Conservation (phyloP, 495 filamentous ascomycete species). For the Trichocladium antarcticum region DNA sequence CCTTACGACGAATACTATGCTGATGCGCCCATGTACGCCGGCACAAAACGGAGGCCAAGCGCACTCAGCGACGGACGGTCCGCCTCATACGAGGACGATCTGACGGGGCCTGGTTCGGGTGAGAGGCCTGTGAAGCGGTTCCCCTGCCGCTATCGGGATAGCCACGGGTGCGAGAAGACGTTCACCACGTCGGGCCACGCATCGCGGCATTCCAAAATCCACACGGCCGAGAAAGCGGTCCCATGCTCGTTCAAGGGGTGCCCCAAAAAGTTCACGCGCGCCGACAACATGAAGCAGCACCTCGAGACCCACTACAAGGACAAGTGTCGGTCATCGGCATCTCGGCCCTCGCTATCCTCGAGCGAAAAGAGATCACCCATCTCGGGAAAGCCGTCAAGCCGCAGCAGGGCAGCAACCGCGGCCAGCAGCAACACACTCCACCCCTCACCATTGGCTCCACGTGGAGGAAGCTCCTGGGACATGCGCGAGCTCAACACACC, state of each 20-base stretch:
- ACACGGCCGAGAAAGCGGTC: conserved; percentile 91
- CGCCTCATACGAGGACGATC: conserved; percentile 26
- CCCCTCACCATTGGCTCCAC: no score
- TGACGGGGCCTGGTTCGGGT: conserved; percentile 26
- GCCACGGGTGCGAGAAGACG: conserved; percentile 61
- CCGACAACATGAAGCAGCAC: conserved; percentile 99
- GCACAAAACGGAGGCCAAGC: conserved; percentile 24
- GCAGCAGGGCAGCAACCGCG: conserved; percentile 10
- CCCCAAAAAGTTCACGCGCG: conserved; percentile 86
- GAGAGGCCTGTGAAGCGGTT: conserved; percentile 47
- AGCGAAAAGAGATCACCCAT: conserved; percentile 25
- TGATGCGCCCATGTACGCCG: conserved; percentile 20
- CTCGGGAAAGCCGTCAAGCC: conserved; percentile 25
- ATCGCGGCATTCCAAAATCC: conserved; percentile 92
- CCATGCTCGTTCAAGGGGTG: conserved; percentile 66
- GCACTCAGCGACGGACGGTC: conserved; percentile 20
- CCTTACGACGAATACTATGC: conserved; percentile 31
- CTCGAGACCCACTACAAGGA: conserved; percentile 71
- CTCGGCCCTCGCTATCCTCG: conserved; percentile 14
- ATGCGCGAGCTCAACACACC: conserved; percentile 34
- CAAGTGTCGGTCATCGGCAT: conserved; percentile 30
- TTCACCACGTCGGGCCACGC: conserved; percentile 96
- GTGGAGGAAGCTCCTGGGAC: conserved; percentile 30
- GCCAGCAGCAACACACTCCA: conserved; percentile 14
- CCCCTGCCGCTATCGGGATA: conserved; percentile 52